A percentile compares a stretch with the other conserved stretches of the same genome.
Conservation (phyloP, 177 flowering plant genomes). For the Vitis hybrid region DNA sequence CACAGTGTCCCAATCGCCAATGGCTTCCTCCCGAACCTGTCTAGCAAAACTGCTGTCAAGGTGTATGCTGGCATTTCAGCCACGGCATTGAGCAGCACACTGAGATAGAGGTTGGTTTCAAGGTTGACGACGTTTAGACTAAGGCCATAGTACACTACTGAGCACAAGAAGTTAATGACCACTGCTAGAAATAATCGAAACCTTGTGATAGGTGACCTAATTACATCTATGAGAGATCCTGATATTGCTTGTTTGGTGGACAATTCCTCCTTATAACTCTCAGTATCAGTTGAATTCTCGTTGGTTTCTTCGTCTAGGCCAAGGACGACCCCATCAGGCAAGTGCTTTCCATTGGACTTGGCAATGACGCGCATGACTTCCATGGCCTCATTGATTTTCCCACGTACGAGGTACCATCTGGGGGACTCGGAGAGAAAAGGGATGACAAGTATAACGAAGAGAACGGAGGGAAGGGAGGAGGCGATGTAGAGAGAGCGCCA, state of each 20-base stretch:
- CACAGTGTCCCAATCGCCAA: constrained; percentile 66
- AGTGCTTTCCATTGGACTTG: constrained; percentile 42
- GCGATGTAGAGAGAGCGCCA: constrained; percentile 85
- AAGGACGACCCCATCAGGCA: constrained; percentile 50
- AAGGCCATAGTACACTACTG: constrained; percentile 86
- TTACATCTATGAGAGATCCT: constrained; percentile 66
- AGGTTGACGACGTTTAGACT: constrained; percentile 89
- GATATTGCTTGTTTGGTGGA: constrained; percentile 24
- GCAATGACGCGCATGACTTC: constrained; percentile 64
- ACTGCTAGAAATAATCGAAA: constrained; percentile 59
- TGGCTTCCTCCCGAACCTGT: constrained; percentile 70
- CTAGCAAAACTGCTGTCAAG: constrained; percentile 64
- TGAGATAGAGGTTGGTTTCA: constrained; percentile 74
- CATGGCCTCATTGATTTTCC: constrained; percentile 58
- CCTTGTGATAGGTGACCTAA: constrained; percentile 55
- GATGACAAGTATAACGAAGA: constrained; percentile 48
- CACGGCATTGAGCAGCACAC: constrained; percentile 66
- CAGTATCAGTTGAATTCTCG: constrained; percentile 4
- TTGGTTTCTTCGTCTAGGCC: constrained; percentile 51
- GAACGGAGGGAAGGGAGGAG: constrained; percentile 70
- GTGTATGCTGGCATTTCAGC: constrained; percentile 88
- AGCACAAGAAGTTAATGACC: constrained; percentile 55
- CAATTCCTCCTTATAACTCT: background rate
- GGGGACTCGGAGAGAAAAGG: constrained; percentile 91
- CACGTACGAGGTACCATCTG: constrained; percentile 84